phyloP scores from a whole-genome alignment of 225 moss, liverwort and hornwort genomes.

The Thuidium tamariscinum region DNA sequence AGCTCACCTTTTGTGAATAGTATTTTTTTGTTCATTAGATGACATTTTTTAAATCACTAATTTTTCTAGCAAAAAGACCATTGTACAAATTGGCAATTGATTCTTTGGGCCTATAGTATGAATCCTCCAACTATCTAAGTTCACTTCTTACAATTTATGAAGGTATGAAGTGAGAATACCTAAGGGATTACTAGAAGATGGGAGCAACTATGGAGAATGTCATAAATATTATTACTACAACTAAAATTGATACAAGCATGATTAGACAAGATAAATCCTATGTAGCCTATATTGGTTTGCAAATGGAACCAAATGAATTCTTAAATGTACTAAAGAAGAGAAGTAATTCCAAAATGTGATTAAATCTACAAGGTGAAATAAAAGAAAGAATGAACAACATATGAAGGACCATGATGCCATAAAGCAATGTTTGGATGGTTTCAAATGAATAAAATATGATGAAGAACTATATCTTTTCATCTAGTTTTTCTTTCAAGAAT shows the following conservation, averaged over 20 bases:
- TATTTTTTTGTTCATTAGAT: neutral
- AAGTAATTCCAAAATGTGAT: neutral
- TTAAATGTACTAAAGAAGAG: accelerated
- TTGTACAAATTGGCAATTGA: neutral
- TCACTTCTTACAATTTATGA: accelerated
- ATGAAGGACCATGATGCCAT: accelerated
- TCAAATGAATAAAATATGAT: neutral
- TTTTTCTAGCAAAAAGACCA: neutral
- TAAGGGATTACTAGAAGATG: neutral
- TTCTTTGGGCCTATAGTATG: accelerated
- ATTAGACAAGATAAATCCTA: neutral
- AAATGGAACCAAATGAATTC: neutral
- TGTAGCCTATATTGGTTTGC: neutral
- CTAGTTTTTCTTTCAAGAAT: neutral
- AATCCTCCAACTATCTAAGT: neutral
- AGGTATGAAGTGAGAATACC: neutral
- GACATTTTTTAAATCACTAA: neutral
- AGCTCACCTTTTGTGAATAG: neutral
- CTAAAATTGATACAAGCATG: neutral
- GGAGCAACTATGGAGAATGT: neutral
- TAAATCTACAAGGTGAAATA: accelerated
- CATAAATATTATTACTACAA: neutral
- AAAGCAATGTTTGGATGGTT: neutral
- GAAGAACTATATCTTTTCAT: neutral
- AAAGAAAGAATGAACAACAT: neutral